These are phyloP conservation scores for Carpinus fangiana DNA, from an alignment of 306 rosid species.

Conservation along the genomic window DNA sequence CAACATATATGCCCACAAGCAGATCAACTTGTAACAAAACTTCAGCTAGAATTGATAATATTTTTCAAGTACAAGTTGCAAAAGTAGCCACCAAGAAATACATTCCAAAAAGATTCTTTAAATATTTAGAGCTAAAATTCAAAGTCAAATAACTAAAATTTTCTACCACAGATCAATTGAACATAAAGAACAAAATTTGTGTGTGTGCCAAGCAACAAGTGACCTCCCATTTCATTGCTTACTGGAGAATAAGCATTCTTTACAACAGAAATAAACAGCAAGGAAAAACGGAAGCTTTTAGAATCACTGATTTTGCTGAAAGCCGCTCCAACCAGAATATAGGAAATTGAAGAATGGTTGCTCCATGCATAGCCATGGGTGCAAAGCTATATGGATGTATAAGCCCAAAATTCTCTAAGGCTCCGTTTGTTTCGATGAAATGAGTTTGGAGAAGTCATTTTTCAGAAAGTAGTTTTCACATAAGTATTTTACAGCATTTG, in stretches of 20 bases:
- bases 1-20: neutral
- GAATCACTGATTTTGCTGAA: neutral
- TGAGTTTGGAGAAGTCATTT: no score
- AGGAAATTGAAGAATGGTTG: neutral
- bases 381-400: neutral
- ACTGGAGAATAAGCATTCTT: neutral
- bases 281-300: neutral
- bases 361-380: neutral
- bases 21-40: neutral
- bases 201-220: neutral
- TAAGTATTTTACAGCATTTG: no score
- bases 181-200: neutral
- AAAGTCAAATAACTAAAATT: neutral
- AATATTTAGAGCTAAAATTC: neutral
- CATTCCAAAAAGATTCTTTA: neutral
- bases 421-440: no score
- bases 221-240: neutral
- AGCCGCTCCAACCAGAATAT: neutral
- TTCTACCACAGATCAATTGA: neutral
- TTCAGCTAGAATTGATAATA: neutral
- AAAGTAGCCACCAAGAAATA: neutral
- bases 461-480: no score
- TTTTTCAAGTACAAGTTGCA: neutral
- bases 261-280: neutral
- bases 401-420: neutral